These are phyloP conservation scores for Amyloporia xantha DNA, from an alignment of 768 basidiomycete genomes.

Conservation along the genomic window DNA sequence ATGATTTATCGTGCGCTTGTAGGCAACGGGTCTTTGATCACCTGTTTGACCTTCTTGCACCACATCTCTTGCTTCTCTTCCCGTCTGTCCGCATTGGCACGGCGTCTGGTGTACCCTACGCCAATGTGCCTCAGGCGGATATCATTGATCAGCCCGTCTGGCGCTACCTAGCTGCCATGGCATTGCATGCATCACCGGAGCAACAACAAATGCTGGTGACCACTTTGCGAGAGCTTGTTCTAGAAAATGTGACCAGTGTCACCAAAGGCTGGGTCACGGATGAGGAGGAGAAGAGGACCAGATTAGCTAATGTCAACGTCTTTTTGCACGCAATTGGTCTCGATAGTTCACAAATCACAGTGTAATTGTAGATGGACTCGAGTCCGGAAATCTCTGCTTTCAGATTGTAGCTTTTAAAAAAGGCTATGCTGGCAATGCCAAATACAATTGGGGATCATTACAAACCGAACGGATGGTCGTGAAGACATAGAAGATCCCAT, in stretches of 20 bases:
- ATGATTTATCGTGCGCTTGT: constrained; percentile 1
- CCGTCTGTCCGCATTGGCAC: constrained; percentile 74
- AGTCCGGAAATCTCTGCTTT: background rate
- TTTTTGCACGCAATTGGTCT: constrained; percentile 77
- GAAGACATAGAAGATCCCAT: constrained; percentile 18
- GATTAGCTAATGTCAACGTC: constrained; percentile 89
- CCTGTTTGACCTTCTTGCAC: constrained; percentile 73
- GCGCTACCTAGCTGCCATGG: constrained; percentile 88
- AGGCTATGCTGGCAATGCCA: no score
- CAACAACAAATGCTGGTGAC: constrained; percentile 88
- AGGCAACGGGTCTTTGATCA: constrained; percentile 89
- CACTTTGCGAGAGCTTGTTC: constrained; percentile 83
- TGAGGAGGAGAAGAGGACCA: constrained; percentile 68
- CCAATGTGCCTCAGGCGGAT: constrained; percentile 42
- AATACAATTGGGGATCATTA: background rate
- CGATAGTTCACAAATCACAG: constrained; percentile 65
- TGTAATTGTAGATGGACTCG: constrained; percentile 17
- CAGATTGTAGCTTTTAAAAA: no score
- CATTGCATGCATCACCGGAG: constrained; percentile 74
- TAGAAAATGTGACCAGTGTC: constrained; percentile 80
- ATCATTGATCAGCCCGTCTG: constrained; percentile 87
- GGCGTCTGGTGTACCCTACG: constrained; percentile 28
- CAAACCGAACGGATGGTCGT: constrained; percentile 18
- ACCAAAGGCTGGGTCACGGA: constrained; percentile 68
- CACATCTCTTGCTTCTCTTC: constrained; percentile 76